Percentiles rank a stretch among this genome's conserved stretches.
Conservation (phyloP, 306 rosid genomes). For the Cotoneaster glaucophyllus region DNA sequence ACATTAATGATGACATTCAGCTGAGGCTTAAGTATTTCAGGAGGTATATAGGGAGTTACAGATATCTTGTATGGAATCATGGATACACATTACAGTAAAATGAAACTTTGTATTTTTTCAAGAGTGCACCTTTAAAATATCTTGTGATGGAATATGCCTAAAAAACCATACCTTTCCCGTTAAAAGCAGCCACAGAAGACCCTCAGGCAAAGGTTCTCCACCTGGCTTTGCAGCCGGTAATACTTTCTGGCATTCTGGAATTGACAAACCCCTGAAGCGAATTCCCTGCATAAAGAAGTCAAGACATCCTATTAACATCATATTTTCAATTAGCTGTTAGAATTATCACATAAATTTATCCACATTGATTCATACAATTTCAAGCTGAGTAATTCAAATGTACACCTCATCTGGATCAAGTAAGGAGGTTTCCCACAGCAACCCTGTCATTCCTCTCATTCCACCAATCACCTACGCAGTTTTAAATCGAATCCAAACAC, state of each 20-base stretch:
- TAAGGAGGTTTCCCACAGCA: slow-evolving; percentile 89
- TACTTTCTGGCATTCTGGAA: slow-evolving; percentile 86
- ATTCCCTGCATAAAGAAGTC: slow-evolving; percentile 63
- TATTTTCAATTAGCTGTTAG: not conserved
- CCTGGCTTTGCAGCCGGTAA: slow-evolving; percentile 82
- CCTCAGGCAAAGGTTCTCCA: slow-evolving; percentile 98
- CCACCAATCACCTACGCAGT: slow-evolving; percentile 83
- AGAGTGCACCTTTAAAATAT: not conserved
- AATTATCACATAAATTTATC: not conserved
- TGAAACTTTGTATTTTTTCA: slow-evolving; percentile 1
- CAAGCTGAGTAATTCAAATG: slow-evolving; percentile 16
- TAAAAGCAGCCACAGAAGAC: slow-evolving; percentile 84
- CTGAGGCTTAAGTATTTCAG: not conserved
- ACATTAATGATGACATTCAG: not conserved
- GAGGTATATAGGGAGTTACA: not conserved
- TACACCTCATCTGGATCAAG: slow-evolving; percentile 97
- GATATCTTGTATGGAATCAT: not conserved
- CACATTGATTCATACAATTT: not conserved
- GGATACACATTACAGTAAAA: not conserved
- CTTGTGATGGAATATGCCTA: slow-evolving; percentile 6
- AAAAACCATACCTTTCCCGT: slow-evolving; percentile 69
- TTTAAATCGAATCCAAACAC: not conserved
- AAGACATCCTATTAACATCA: slow-evolving; percentile 23
- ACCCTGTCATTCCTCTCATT: slow-evolving; percentile 99
- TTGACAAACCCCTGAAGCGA: slow-evolving; percentile 81